phyloP scores from a whole-genome alignment of 495 filamentous ascomycete species.

The Penicillium herquei region DNA sequence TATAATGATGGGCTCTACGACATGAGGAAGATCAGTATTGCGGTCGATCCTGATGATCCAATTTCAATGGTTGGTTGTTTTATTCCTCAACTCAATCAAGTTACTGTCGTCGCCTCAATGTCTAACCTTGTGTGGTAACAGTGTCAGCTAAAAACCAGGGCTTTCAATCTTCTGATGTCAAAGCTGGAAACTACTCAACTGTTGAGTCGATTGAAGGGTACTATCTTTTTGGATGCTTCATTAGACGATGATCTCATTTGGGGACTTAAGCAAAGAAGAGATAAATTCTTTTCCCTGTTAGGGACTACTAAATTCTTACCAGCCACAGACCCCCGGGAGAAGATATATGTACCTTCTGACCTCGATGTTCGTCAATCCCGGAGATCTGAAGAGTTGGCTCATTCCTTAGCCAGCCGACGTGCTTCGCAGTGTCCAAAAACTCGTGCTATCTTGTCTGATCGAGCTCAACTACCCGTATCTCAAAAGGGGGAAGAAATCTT shows the following conservation, averaged over 20 bases:
- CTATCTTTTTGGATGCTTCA: too few species aligned
- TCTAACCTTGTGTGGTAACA: not conserved
- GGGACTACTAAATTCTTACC: not conserved
- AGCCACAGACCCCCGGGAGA: not conserved
- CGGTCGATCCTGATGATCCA: not conserved
- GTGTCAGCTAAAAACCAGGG: not conserved
- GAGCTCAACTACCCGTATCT: slow-evolving; percentile 47
- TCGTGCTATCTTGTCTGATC: slow-evolving; percentile 3
- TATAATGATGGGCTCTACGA: not conserved
- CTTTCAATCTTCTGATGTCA: not conserved
- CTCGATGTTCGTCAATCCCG: too few species aligned
- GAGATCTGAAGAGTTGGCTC: slow-evolving; percentile 1
- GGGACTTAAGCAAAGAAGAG: not conserved
- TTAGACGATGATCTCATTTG: not conserved
- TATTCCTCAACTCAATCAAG: too few species aligned
- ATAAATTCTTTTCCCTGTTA: not conserved
- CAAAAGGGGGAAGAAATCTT: slow-evolving; percentile 42
- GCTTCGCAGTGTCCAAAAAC: slow-evolving; percentile 1
- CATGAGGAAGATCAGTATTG: not conserved
- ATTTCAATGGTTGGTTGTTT: not conserved
- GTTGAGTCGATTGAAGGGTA: too few species aligned
- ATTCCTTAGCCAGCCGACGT: slow-evolving; percentile 4
- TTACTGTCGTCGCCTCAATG: too few species aligned
- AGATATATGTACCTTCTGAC: too few species aligned
- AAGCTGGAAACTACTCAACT: not conserved